Conservation (phyloP, 164 flowering plant genomes). For the Vitis amurensis region DNA sequence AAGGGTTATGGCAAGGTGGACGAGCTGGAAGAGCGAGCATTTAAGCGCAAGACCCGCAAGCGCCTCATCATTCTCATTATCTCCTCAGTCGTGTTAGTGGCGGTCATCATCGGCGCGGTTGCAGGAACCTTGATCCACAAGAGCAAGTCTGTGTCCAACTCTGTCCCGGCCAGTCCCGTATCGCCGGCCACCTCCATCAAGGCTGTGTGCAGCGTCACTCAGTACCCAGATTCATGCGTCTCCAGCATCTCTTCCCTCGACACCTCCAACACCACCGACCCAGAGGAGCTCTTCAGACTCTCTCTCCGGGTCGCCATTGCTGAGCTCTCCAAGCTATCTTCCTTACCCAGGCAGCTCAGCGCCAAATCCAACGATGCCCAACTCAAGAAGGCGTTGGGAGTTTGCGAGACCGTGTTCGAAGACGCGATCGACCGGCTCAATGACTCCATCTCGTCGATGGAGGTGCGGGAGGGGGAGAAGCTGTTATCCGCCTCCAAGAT, state of each 20-base stretch:
- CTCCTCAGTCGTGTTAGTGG: slow-evolving; percentile 46
- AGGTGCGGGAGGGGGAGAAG: slow-evolving; percentile 9
- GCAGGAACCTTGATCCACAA: slow-evolving; percentile 34
- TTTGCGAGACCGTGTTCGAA: slow-evolving; percentile 45
- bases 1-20: slow-evolving; percentile 71
- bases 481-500: slow-evolving; percentile 18
- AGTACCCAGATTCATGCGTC: slow-evolving; percentile 48
- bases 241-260: slow-evolving; percentile 31
- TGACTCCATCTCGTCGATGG: slow-evolving; percentile 28
- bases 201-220: slow-evolving; percentile 47
- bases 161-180: slow-evolving; percentile 10
- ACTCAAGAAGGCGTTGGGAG: slow-evolving; percentile 31
- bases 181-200: slow-evolving; percentile 24
- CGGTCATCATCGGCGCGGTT: slow-evolving; percentile 44
- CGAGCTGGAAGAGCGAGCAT: slow-evolving; percentile 43
- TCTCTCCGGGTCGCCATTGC: slow-evolving; percentile 45
- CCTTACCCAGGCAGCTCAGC: slow-evolving; percentile 22
- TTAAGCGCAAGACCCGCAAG: slow-evolving; percentile 43
- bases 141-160: slow-evolving; percentile 7
- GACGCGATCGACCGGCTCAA: slow-evolving; percentile 33
- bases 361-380: slow-evolving; percentile 14
- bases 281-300: slow-evolving; percentile 39
- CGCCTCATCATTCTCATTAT: slow-evolving; percentile 46
- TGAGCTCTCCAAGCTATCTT: slow-evolving; percentile 35
- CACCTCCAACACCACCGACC: slow-evolving; percentile 27